Evolutionary conservation across 805 yeast species (phyloP).

Genomic region (Candida golubevii): DNA sequence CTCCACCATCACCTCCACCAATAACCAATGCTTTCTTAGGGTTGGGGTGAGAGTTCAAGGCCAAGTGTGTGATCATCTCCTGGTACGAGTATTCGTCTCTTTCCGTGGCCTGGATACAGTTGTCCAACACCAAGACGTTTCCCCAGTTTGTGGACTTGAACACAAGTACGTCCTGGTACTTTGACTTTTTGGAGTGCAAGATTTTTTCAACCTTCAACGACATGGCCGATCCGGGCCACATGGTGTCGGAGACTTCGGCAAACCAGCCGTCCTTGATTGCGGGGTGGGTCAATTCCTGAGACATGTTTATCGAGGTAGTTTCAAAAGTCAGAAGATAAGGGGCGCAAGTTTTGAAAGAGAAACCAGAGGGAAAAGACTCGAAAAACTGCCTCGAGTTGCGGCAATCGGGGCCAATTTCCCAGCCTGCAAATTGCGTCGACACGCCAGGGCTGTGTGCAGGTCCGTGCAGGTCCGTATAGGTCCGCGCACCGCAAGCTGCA

Average conservation of each 20-base stretch:
- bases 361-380: too few species aligned
- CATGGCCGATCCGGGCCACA: slow-evolving; percentile 99
- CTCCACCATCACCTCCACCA: slow-evolving; percentile 99
- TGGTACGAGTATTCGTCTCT: slow-evolving; percentile 97
- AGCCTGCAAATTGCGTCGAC: too few species aligned
- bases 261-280: slow-evolving; percentile 88
- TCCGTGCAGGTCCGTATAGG: too few species aligned
- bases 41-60: slow-evolving; percentile 87
- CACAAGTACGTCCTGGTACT: slow-evolving; percentile 90
- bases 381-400: too few species aligned
- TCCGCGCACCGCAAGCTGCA: too few species aligned
- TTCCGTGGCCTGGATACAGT: slow-evolving; percentile 93
- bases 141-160: slow-evolving; percentile 94
- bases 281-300: slow-evolving; percentile 48
- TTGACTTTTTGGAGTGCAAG: slow-evolving; percentile 77
- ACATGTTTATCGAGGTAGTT: background rate
- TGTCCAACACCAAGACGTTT: slow-evolving; percentile 90
- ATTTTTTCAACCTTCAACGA: slow-evolving; percentile 82
- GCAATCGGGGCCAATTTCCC: too few species aligned
- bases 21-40: slow-evolving; percentile 91
- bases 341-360: too few species aligned
- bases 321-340: too few species aligned
- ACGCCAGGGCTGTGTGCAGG: too few species aligned
- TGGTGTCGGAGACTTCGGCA: slow-evolving; percentile 87
- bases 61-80: slow-evolving; percentile 96